Conservation (phyloP, 2,329 filamentous ascomycete species). For the Parasarocladium wereldwijsianum region DNA sequence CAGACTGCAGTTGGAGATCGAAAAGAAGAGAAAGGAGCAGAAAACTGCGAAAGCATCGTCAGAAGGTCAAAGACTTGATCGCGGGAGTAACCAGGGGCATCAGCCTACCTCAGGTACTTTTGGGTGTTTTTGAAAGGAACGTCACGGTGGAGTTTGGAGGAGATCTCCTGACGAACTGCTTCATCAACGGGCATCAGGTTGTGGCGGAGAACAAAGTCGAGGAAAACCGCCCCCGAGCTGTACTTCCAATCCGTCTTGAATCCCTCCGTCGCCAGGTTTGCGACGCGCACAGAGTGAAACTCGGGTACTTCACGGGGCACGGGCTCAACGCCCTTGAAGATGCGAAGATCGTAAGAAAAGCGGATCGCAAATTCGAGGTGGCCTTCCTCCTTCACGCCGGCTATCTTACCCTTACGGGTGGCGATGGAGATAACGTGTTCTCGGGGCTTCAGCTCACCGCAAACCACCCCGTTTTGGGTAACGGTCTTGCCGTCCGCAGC, state of each 20-base stretch:
- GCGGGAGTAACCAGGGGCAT: too few relatives aligned
- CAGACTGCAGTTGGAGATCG: too few relatives aligned
- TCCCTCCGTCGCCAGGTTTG: constrained; percentile 13
- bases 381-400: constrained; percentile 14
- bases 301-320: constrained; percentile 10
- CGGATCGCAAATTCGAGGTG: constrained; percentile 23
- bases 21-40: not conserved
- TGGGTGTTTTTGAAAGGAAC: not conserved
- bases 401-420: constrained; percentile 16
- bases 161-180: not conserved
- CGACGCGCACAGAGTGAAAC: constrained; percentile 16
- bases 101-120: constrained; percentile 1
- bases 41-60: too few relatives aligned
- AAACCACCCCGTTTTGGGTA: constrained; percentile 5
- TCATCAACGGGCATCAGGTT: constrained; percentile 1
- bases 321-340: constrained; percentile 7
- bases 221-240: constrained; percentile 24
- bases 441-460: not conserved
- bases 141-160: not conserved
- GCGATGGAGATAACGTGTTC: constrained; percentile 17
- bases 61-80: too few relatives aligned
- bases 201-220: constrained; percentile 19
- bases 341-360: constrained; percentile 19
- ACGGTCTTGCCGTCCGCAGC: constrained; percentile 10
- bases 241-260: constrained; percentile 19